These are phyloP conservation scores for Macrolepiota fuliginosa DNA, from an alignment of 768 basidiomycete genomes.

Conservation along the genomic window DNA sequence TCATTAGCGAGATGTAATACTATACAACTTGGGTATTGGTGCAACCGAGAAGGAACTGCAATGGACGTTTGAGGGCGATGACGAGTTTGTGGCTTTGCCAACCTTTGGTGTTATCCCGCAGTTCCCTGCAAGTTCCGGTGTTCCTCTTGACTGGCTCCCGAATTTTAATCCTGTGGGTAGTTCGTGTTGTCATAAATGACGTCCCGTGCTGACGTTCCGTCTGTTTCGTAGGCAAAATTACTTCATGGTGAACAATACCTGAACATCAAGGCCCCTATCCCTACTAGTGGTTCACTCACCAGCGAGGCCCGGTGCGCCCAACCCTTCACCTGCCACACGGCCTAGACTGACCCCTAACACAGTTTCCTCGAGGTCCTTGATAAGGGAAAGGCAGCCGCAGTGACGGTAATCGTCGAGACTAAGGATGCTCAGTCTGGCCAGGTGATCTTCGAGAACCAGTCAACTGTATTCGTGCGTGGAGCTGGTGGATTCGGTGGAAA, in stretches of 20 bases:
- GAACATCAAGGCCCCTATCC: constrained; percentile 81
- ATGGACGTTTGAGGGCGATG: constrained; percentile 89
- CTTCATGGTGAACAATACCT: constrained; percentile 98
- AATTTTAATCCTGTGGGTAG: constrained; percentile 82
- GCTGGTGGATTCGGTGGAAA: constrained; percentile 96
- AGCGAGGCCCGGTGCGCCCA: constrained; percentile 64
- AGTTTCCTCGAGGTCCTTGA: constrained; percentile 81
- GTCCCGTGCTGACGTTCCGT: neutral
- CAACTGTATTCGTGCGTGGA: constrained; percentile 89
- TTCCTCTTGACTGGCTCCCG: constrained; percentile 85
- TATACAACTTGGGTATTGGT: constrained; percentile 95
- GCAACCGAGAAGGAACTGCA: constrained; percentile 91
- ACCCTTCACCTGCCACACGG: neutral
- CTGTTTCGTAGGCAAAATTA: constrained; percentile 71
- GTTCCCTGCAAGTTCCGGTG: constrained; percentile 65
- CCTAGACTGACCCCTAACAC: neutral
- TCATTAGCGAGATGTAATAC: constrained; percentile 74
- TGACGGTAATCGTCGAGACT: constrained; percentile 77
- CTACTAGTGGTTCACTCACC: constrained; percentile 77
- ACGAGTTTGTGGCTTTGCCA: constrained; percentile 81
- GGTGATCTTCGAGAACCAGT: constrained; percentile 88
- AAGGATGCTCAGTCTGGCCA: constrained; percentile 76
- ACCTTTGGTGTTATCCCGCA: constrained; percentile 97
- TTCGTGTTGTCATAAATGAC: neutral
- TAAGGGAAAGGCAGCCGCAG: constrained; percentile 92